phyloP scores from a whole-genome alignment of 1,284 basidiomycete genomes.

The Heterobasidion parviporum region DNA sequence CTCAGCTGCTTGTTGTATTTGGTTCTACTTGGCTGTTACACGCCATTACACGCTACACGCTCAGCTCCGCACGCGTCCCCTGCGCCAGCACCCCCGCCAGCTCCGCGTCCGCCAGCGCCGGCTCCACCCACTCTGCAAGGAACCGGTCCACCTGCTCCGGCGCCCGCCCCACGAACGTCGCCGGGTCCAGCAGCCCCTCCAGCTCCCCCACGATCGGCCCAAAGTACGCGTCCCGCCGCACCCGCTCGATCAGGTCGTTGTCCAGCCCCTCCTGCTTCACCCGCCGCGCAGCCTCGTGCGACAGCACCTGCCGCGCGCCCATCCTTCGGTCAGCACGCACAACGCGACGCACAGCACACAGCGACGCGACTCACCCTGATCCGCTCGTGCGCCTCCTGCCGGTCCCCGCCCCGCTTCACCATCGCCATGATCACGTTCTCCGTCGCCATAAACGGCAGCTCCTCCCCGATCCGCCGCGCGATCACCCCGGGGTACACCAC shows the following conservation, averaged over 20 bases:
- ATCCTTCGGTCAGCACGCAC: not conserved
- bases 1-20: not conserved
- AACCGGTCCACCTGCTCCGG: slow-evolving; percentile 93
- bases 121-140: slow-evolving; percentile 81
- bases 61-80: slow-evolving; percentile 25
- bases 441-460: slow-evolving; percentile 98
- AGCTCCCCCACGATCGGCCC: slow-evolving; percentile 54
- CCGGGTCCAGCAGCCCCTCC: slow-evolving; percentile 69
- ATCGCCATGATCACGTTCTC: slow-evolving; percentile 99
- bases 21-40: not conserved
- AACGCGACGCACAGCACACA: not conserved
- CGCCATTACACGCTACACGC: slow-evolving; percentile 19
- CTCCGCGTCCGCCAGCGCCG: slow-evolving; percentile 68
- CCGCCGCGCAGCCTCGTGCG: slow-evolving; percentile 90
- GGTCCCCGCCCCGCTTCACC: slow-evolving; percentile 90
- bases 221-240: slow-evolving; percentile 64
- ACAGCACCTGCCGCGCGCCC: slow-evolving; percentile 54
- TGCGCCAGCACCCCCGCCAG: slow-evolving; percentile 50
- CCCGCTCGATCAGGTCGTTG: slow-evolving; percentile 93
- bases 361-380: slow-evolving; percentile 58
- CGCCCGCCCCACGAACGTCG: slow-evolving; percentile 84
- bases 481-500: slow-evolving; percentile 98
- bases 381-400: slow-evolving; percentile 95
- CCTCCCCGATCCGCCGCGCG: slow-evolving; percentile 83
- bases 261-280: slow-evolving; percentile 94